Evolutionary conservation across 371 early-diverging fungal genomes (phyloP).

Genomic region (Coemansia sp.): DNA sequence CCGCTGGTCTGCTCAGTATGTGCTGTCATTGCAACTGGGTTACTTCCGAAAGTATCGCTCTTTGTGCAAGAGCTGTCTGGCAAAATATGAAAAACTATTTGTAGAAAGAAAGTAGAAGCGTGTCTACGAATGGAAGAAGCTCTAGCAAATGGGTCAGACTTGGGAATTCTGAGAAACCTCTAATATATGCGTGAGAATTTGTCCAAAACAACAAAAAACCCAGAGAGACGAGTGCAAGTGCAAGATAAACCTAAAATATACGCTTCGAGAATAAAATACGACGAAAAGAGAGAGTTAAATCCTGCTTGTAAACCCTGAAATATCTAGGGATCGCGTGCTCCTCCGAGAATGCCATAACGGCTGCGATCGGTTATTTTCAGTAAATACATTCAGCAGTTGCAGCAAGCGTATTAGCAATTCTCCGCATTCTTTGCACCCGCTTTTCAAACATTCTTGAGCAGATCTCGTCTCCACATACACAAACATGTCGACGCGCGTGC

Average conservation of each 20-base stretch:
- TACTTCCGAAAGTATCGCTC: background rate
- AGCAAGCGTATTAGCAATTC: background rate
- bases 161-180: background rate
- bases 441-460: background rate
- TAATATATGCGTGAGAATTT: background rate
- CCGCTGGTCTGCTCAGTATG: background rate
- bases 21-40: background rate
- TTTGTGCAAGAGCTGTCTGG: background rate
- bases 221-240: background rate
- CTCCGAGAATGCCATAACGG: constrained; percentile 6
- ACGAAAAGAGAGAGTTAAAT: background rate
- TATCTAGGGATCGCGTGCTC: background rate
- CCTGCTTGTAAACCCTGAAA: background rate
- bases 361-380: background rate
- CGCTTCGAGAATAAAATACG: background rate
- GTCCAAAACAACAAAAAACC: background rate
- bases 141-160: background rate
- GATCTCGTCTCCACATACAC: background rate
- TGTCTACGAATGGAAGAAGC: background rate
- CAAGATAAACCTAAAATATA: background rate
- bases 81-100: background rate
- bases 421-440: background rate
- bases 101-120: background rate
- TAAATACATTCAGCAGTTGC: background rate
- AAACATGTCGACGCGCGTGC: constrained; percentile 79